Conservation (phyloP, 108 stramenopile species). For the Mediolabrus comicus region DNA sequence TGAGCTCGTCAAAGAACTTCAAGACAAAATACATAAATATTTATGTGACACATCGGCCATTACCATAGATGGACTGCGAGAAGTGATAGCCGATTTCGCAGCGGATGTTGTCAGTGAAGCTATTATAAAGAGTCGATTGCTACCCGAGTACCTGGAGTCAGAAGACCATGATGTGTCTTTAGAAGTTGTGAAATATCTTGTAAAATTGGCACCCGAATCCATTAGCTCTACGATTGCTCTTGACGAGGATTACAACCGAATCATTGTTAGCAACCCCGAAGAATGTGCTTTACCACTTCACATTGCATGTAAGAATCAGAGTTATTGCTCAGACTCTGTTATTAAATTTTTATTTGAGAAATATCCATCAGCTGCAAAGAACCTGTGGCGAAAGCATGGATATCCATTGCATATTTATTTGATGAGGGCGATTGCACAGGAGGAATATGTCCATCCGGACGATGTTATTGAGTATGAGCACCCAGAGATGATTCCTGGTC, state of each 20-base stretch:
- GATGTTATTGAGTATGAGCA: background rate
- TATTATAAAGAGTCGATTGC: background rate
- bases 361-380: background rate
- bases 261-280: too few relatives aligned
- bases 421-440: background rate
- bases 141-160: background rate
- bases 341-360: background rate
- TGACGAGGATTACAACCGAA: background rate
- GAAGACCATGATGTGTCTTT: background rate
- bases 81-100: background rate
- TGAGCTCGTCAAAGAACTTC: background rate
- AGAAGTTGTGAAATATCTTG: background rate
- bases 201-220: background rate
- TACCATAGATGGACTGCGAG: background rate
- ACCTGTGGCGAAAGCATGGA: background rate
- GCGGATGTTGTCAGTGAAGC: background rate
- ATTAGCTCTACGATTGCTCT: background rate
- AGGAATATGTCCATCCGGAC: background rate
- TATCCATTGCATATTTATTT: background rate
- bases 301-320: background rate
- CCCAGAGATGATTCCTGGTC: background rate
- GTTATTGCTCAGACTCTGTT: background rate
- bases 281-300: background rate
- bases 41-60: background rate
- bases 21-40: background rate